Evolutionary conservation across 2,329 filamentous ascomycete genomes (phyloP).

Genomic region (Hypocreales sp.): DNA sequence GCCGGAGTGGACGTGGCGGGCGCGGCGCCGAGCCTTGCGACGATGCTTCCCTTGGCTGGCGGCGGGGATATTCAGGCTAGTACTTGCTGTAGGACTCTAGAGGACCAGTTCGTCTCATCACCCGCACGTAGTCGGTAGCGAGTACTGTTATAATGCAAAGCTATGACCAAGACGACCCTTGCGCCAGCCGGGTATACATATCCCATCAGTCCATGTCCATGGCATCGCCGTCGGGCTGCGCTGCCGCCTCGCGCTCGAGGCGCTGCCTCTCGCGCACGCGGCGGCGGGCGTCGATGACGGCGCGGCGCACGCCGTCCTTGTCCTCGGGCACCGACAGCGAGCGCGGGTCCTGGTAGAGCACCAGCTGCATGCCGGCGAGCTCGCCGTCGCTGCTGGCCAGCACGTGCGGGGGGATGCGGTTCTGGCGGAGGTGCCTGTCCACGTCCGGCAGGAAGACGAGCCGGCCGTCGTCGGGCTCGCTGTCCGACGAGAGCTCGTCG

Average conservation of each 20-base stretch:
- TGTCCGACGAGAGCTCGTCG: conserved; percentile 55
- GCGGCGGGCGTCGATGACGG: conserved; percentile 65
- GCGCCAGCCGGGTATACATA: too few relatives aligned
- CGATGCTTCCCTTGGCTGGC: too few relatives aligned
- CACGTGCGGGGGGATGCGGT: conserved; percentile 53
- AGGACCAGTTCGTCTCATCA: too few relatives aligned
- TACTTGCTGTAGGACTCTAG: too few relatives aligned
- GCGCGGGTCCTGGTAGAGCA: conserved; percentile 69
- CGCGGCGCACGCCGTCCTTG: conserved; percentile 63
- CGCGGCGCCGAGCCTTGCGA: too few relatives aligned
- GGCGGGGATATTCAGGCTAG: too few relatives aligned
- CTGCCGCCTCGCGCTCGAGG: conserved; percentile 17
- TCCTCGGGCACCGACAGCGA: conserved; percentile 63
- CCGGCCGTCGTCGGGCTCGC: conserved; percentile 31
- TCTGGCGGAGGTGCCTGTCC: conserved; percentile 59
- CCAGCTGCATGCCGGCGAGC: conserved; percentile 52
- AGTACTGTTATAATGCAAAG: too few relatives aligned
- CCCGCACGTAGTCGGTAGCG: too few relatives aligned
- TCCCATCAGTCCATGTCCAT: conserved; percentile 48
- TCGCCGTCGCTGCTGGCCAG: conserved; percentile 40
- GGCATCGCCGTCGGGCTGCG: conserved; percentile 28
- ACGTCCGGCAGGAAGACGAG: conserved; percentile 77
- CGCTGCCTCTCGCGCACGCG: conserved; percentile 46
- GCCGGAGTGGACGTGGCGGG: too few relatives aligned
- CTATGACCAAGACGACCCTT: too few relatives aligned